These are phyloP conservation scores for Lumnitzera racemosa DNA, from an alignment of 345 rosid species.

Conservation along the genomic window DNA sequence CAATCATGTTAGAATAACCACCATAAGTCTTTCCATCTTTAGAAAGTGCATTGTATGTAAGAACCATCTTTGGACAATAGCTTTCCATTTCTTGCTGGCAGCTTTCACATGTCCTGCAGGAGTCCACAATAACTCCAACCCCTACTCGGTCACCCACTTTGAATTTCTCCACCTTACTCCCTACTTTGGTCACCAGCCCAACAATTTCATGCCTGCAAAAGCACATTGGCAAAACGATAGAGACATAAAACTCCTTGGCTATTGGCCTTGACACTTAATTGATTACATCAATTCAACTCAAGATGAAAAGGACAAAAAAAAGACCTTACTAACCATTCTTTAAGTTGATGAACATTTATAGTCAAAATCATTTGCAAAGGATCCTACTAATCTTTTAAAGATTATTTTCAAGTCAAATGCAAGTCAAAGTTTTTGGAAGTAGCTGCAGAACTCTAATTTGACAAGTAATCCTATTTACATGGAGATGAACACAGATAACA, in stretches of 20 bases:
- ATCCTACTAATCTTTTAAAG: too few species aligned
- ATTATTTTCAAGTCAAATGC: too few species aligned
- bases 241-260: neutral
- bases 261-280: neutral
- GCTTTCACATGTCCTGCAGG: conserved; percentile 63
- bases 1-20: conserved; percentile 68
- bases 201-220: conserved; percentile 74
- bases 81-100: conserved; percentile 74
- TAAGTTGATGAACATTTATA: too few species aligned
- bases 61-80: conserved; percentile 46
- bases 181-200: conserved; percentile 56
- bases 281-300: too few species aligned
- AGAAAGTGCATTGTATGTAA: conserved; percentile 45
- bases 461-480: too few species aligned
- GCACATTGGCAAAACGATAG: too few species aligned
- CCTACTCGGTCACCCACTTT: conserved; percentile 66
- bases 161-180: conserved; percentile 58
- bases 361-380: too few species aligned
- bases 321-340: too few species aligned
- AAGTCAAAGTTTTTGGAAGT: too few species aligned
- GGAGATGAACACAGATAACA: too few species aligned
- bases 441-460: too few species aligned
- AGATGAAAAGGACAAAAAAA: too few species aligned
- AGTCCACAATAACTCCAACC: conserved; percentile 65
- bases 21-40: conserved; percentile 60